phyloP scores from a whole-genome alignment of 345 rosid species.

The Erysimum cheiranthoides region DNA sequence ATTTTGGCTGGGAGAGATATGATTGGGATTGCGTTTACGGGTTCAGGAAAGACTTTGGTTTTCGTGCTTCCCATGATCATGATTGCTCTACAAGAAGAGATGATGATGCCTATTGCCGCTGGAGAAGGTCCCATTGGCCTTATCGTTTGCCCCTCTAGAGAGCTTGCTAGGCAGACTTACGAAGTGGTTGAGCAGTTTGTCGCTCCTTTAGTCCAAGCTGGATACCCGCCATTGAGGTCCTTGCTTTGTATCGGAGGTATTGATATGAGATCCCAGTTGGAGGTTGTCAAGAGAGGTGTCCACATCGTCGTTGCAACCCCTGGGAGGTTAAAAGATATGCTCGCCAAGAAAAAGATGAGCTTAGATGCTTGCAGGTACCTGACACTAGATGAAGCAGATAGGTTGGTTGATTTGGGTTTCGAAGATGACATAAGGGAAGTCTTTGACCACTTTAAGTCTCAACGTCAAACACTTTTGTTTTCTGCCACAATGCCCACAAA shows the following conservation, averaged over 20 bases:
- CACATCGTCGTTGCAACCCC: conserved; percentile 56
- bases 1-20: conserved; percentile 43
- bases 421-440: conserved; percentile 97
- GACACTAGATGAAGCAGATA: conserved; percentile 92
- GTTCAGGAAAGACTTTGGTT: conserved; percentile 86
- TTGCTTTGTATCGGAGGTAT: conserved; percentile 89
- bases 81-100: conserved; percentile 86
- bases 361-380: conserved; percentile 89
- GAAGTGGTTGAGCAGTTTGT: conserved; percentile 84
- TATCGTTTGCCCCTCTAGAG: conserved; percentile 82
- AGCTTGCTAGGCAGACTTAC: conserved; percentile 86
- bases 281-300: conserved; percentile 51
- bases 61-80: conserved; percentile 87
- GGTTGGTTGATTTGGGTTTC: conserved; percentile 90
- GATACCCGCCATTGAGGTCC: conserved; percentile 51
- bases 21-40: conserved; percentile 80
- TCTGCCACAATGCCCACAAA: conserved; percentile 95
- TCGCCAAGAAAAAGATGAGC: conserved; percentile 87
- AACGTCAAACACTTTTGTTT: conserved; percentile 84
- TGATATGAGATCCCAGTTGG: conserved; percentile 89
- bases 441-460: conserved; percentile 87
- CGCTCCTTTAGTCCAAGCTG: conserved; percentile 59
- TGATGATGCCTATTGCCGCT: conserved; percentile 77
- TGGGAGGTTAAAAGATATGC: conserved; percentile 90
- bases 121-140: conserved; percentile 90